These are phyloP conservation scores for Pulveroboletus sp. DNA, from an alignment of 768 basidiomycete genomes.

Conservation along the genomic window DNA sequence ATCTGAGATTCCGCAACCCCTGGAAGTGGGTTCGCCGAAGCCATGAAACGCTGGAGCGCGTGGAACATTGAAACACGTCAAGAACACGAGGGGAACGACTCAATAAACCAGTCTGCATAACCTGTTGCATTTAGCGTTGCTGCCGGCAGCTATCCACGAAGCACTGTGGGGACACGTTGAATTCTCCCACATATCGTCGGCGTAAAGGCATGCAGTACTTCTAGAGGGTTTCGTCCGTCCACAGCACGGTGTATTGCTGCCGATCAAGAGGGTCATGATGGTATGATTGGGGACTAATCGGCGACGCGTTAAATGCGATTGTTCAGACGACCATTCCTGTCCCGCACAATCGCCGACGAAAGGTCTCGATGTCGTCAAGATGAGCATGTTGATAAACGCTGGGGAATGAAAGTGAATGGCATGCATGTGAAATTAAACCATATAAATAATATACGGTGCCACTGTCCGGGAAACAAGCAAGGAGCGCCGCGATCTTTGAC, in stretches of 20 bases:
- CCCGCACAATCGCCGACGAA: constrained; percentile 23
- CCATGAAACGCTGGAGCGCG: constrained; percentile 13
- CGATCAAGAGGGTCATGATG: constrained; percentile 22
- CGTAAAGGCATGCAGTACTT: constrained; percentile 2
- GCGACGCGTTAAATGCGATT: constrained; percentile 21
- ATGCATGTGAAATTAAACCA: constrained; percentile 11
- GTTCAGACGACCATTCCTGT: constrained; percentile 3
- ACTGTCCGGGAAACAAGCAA: constrained; percentile 8
- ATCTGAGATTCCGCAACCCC: constrained; percentile 28
- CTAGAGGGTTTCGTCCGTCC: constrained; percentile 12
- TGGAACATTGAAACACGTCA: constrained; percentile 23
- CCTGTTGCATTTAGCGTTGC: constrained; percentile 14
- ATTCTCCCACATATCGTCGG: constrained; percentile 8
- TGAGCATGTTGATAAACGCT: constrained; percentile 14
- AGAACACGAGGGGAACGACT: constrained; percentile 23
- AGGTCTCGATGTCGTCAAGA: constrained; percentile 14
- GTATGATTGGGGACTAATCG: constrained; percentile 27
- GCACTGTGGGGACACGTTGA: constrained; percentile 1
- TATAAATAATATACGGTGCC: constrained; percentile 11
- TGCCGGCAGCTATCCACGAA: neutral
- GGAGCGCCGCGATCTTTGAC: constrained; percentile 3
- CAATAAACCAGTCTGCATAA: constrained; percentile 13
- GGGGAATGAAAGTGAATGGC: neutral
- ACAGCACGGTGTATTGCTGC: constrained; percentile 16
- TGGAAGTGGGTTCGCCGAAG: constrained; percentile 21